These are phyloP conservation scores for Canavalia gladiata DNA, from an alignment of 306 rosid genomes.

Conservation along the genomic window DNA sequence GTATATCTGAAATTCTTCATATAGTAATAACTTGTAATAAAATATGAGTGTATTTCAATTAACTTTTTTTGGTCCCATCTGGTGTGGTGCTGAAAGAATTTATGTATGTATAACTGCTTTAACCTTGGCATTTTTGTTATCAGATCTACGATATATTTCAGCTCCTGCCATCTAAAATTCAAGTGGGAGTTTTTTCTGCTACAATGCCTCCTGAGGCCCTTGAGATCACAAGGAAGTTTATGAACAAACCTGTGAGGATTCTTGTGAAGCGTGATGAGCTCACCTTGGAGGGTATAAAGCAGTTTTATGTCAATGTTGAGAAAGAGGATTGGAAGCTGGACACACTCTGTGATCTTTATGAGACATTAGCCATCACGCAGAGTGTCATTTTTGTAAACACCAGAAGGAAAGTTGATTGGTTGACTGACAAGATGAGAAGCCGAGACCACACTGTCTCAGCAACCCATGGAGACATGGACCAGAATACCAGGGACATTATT, in stretches of 20 bases:
- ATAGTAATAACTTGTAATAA: background rate
- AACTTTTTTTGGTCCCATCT: background rate
- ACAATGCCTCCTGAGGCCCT: conserved; percentile 94
- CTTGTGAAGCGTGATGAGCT: conserved; percentile 93
- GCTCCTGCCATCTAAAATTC: conserved; percentile 76
- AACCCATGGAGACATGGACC: conserved; percentile 94
- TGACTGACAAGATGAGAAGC: conserved; percentile 87
- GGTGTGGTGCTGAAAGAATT: background rate
- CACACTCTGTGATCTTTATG: conserved; percentile 81
- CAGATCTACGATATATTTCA: conserved; percentile 91
- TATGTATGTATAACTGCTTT: background rate
- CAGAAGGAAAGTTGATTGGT: conserved; percentile 92
- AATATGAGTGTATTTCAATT: background rate
- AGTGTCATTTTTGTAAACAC: conserved; percentile 87
- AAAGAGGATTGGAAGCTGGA: conserved; percentile 87
- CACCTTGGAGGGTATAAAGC: conserved; percentile 86
- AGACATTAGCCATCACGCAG: conserved; percentile 83
- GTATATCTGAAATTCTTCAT: conserved; percentile 3
- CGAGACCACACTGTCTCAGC: conserved; percentile 89
- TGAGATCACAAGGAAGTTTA: conserved; percentile 84
- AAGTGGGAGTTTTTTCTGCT: conserved; percentile 87
- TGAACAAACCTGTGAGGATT: conserved; percentile 90
- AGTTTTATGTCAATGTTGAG: conserved; percentile 77
- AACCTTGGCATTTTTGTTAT: conserved; percentile 33
- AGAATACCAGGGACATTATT: conserved; percentile 86